These are phyloP conservation scores for Coemansia sp. DNA, from an alignment of 192 early-diverging fungal genomes.

Conservation along the genomic window DNA sequence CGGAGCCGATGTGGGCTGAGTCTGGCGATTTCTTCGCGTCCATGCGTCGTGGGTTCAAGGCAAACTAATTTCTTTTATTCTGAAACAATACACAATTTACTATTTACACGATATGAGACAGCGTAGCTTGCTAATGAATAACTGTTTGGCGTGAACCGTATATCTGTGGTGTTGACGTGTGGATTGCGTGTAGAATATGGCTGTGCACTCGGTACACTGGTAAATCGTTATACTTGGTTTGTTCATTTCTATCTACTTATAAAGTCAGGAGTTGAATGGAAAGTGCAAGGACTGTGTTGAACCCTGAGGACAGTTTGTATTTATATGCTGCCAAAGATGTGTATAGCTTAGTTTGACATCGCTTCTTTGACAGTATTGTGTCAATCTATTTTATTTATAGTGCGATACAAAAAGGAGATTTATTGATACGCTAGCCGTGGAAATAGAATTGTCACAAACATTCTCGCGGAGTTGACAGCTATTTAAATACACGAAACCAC, in stretches of 20 bases:
- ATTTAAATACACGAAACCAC: too few relatives aligned
- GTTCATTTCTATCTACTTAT: too few relatives aligned
- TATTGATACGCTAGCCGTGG: too few relatives aligned
- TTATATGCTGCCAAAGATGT: too few relatives aligned
- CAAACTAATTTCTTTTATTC: background rate
- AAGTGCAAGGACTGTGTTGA: too few relatives aligned
- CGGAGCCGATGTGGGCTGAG: background rate
- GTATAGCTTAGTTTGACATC: too few relatives aligned
- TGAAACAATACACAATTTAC: background rate
- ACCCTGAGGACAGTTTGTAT: too few relatives aligned
- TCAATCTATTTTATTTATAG: too few relatives aligned
- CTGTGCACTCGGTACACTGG: background rate
- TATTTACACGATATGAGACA: background rate
- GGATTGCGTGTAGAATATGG: background rate
- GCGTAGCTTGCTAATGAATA: background rate
- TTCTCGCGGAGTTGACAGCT: too few relatives aligned
- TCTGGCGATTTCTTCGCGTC: constrained; percentile 11
- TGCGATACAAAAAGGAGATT: too few relatives aligned
- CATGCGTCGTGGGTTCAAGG: constrained; percentile 12
- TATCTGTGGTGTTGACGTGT: background rate
- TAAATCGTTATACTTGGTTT: background rate
- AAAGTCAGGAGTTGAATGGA: background rate
- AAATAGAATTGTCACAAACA: too few relatives aligned
- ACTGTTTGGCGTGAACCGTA: background rate
- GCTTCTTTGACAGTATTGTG: too few relatives aligned